phyloP scores from a whole-genome alignment of 2,329 filamentous ascomycete genomes.

The Alternaria ventricosa region DNA sequence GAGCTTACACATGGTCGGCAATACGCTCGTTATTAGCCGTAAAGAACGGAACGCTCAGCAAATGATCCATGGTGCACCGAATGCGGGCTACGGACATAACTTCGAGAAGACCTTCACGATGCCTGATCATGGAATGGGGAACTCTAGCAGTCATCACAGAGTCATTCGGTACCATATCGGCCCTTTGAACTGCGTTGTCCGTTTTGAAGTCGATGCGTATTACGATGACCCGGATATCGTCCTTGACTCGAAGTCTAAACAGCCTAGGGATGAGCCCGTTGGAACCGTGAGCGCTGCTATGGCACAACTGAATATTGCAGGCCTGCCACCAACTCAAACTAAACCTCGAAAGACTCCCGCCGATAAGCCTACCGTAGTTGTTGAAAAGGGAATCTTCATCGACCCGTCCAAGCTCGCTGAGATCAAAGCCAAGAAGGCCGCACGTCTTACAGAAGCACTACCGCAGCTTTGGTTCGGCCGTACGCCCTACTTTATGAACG shows the following conservation, averaged over 20 bases:
- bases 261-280: slow-evolving; percentile 2
- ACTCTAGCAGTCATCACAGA: slow-evolving; percentile 25
- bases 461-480: slow-evolving; percentile 34
- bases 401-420: slow-evolving; percentile 19
- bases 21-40: slow-evolving; percentile 44
- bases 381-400: slow-evolving; percentile 8
- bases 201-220: slow-evolving; percentile 32
- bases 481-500: slow-evolving; percentile 24
- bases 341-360: background rate
- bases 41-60: slow-evolving; percentile 26
- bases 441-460: slow-evolving; percentile 6
- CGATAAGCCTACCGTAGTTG: background rate
- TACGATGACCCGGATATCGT: slow-evolving; percentile 7
- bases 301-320: background rate
- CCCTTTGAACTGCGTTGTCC: slow-evolving; percentile 19
- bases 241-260: background rate
- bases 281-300: slow-evolving; percentile 6
- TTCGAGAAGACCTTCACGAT: slow-evolving; percentile 41
- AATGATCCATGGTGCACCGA: slow-evolving; percentile 17
- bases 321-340: background rate
- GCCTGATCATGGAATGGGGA: slow-evolving; percentile 19
- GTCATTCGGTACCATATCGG: slow-evolving; percentile 27
- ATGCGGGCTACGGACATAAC: slow-evolving; percentile 38
- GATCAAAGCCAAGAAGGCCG: slow-evolving; percentile 18
- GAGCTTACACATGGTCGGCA: slow-evolving; percentile 39